Evolutionary conservation across 2,329 filamentous ascomycete genomes (phyloP), one percentile per base, ranked within the genome.

Genomic region (Ophiocordyceps robertsii): DNA sequence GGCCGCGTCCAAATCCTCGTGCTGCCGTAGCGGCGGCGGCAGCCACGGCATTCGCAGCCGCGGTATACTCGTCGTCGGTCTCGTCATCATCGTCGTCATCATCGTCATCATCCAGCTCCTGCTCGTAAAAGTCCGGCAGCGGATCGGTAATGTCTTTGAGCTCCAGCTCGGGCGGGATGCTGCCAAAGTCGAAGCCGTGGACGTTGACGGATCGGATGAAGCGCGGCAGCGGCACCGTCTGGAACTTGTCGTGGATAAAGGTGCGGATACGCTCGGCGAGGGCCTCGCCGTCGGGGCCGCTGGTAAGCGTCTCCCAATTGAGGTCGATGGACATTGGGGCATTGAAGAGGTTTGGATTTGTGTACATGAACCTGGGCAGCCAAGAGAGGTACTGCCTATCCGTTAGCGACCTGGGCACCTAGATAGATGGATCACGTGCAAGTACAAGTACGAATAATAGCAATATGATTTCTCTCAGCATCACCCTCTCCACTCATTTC

Each of bases 71-170:
- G 6, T 61, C 55, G 14, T 65, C 63, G n/a, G 62, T 62, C 2
- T 59, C 59, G 3, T 57, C 61, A 3, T 59, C 55, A 7, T 57
- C 55, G 1, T 61, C 59, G 2, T 65, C 65, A 3, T 63, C 65
- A 3, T 67, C 65, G 3, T 71, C 69, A 3, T 66, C 69, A 12
- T 78, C 73, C 32, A 79, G 68, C 24, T 84, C 78, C 51, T 85
- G 80, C 53, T 95, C 92, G 67, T 98, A 98, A 58, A 98, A 98
- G 55, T 98, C 92, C 1, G 88, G 82, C 45, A 96, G 73, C 2
- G 92, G 92, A 59, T 98, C 89, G 53, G 90, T 93, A 47, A 98
- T 89, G 61, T 96, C 92, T 64, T 95, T 96, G 55, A 98, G 81
- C 57, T 93, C 87, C 36, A 98, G 75, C 52, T 84, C 76, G 2